Base-by-base conservation (phyloP, 768 basidiomycete species). In the Hygrocybe punicea region DNA sequence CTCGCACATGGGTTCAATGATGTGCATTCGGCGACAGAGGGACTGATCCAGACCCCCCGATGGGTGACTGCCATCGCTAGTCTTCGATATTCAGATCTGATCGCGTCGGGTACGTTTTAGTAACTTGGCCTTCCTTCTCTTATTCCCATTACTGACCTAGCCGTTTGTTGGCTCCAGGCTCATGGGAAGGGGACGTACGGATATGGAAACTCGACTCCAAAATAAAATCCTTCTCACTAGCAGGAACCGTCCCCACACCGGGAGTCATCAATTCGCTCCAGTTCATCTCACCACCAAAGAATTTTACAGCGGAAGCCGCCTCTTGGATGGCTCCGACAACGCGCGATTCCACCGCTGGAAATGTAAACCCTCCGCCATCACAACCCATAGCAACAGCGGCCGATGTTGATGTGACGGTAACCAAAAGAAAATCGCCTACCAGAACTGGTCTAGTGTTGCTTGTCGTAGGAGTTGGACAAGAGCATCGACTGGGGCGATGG, bases 201-300 rank as follows among this genome's bases (percentile, higher is more conserved):
- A 76, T 99, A 69, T 99, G 97, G 96, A 87, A 91, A 66, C 77
- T 99, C 33, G 89, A 94, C 60, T 64, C 83, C 1, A 87, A 84
- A 60, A 72, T 95, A 13, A 88, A 84, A 64, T 87, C 86, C 0
- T 96, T 99, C 71, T 71, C 82, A 11, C 81, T 81, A 2, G 65
- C 86, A 11, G 86, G 85, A 13, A 82, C 78, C 5, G 71, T 95
- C 17, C 74, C 84, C 1, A 85, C 83, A 0, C 81, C 78, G 0
- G 97, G 97, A 0, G 83, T 96, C 56, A 77, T 98, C 67, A 99
- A 99, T 73, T 92, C 93, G 4, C 77, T 98, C 3, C 93, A 96
- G 68, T 72, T 99, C 51, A 62, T 93, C 17, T 69, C 83, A 0
- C 78, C 85, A 8, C 76, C 81, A 9, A 72, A 72, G 56, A 74